Percentiles rank a stretch among this genome's conserved stretches.
Evolutionary conservation across 2,329 filamentous ascomycete genomes (phyloP).

Genomic region (Aspergillus versicolor): DNA sequence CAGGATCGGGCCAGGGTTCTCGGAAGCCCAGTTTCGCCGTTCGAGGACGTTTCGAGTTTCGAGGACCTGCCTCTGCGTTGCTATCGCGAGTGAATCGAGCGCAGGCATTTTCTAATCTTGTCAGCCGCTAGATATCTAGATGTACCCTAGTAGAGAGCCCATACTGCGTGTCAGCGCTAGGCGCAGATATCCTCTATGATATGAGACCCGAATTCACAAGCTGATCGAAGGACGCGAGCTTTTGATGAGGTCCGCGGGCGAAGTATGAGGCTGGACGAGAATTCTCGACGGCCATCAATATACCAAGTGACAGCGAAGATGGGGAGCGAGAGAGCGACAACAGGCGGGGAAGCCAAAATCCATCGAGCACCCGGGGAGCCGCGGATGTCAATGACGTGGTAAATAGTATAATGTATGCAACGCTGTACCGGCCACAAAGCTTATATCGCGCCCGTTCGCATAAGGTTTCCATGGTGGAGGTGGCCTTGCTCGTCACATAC

Average conservation of each 20-base stretch:
- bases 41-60: constrained; percentile 31
- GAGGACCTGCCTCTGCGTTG: constrained; percentile 35
- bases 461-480: neutral
- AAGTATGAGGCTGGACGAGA: neutral
- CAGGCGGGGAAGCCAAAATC: neutral
- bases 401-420: constrained; percentile 15
- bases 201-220: neutral
- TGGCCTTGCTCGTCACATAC: neutral
- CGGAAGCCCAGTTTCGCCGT: constrained; percentile 54
- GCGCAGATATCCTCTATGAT: neutral
- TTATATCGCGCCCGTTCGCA: constrained; percentile 5
- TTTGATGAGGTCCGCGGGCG: neutral
- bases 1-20: constrained; percentile 60
- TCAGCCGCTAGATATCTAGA: neutral
- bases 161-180: neutral
- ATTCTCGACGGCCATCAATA: neutral
- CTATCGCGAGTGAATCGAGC: constrained; percentile 25
- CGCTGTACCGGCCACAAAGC: constrained; percentile 10
- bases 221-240: neutral
- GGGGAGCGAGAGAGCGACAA: neutral
- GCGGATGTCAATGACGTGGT: constrained; percentile 18
- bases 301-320: neutral
- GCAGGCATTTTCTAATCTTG: constrained; percentile 23
- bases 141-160: neutral
- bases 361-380: constrained; percentile 5